phyloP scores from a whole-genome alignment of 2,329 filamentous ascomycete genomes.

The Cucurbitaria berberidis region DNA sequence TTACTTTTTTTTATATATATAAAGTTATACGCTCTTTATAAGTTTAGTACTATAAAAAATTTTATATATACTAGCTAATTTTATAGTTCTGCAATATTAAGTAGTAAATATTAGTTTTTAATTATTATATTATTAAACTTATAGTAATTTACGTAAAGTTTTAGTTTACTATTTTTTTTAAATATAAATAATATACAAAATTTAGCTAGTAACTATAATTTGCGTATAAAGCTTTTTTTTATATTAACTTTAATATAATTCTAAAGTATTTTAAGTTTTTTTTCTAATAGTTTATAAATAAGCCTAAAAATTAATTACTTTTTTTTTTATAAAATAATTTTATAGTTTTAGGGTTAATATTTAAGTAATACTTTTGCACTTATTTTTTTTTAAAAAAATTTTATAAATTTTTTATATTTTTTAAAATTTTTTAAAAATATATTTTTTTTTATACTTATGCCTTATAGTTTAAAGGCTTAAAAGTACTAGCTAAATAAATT shows the following conservation, averaged over 20 bases:
- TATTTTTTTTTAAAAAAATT: neutral
- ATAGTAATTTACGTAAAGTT: constrained; percentile 6
- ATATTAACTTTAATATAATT: constrained; percentile 4
- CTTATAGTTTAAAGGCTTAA: too few relatives aligned
- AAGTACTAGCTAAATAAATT: too few relatives aligned
- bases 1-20: constrained; percentile 8
- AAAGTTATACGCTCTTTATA: constrained; percentile 12
- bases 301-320: neutral
- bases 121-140: constrained; percentile 9
- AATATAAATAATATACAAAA: constrained; percentile 6
- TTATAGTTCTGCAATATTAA: constrained; percentile 10
- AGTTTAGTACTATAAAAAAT: constrained; percentile 10
- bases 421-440: too few relatives aligned
- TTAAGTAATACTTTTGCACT: neutral
- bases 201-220: neutral
- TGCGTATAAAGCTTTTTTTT: constrained; percentile 1
- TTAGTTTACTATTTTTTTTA: constrained; percentile 3
- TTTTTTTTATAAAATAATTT: neutral
- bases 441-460: too few relatives aligned
- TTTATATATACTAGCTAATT: constrained; percentile 6
- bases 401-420: neutral
- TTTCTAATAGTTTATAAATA: constrained; percentile 3
- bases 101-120: constrained; percentile 14
- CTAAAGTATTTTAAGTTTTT: neutral
- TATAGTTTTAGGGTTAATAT: constrained; percentile 5